phyloP scores from a whole-genome alignment of 2,329 filamentous ascomycete species.

The Microdochium trichocladiopsis region DNA sequence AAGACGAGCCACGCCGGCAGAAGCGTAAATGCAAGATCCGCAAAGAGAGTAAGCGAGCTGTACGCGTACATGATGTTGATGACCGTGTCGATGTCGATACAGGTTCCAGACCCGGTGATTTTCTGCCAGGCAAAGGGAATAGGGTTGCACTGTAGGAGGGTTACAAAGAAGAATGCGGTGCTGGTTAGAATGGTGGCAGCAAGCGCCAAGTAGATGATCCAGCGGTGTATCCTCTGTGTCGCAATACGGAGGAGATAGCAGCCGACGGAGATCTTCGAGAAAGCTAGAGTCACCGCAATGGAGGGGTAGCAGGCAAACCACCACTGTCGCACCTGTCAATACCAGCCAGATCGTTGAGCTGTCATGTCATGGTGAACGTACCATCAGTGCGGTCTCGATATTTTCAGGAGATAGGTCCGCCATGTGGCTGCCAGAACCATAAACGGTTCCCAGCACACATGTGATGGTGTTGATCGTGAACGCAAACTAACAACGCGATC shows the following conservation, averaged over 20 bases:
- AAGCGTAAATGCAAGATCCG: slow-evolving; percentile 40
- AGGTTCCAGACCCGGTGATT: slow-evolving; percentile 25
- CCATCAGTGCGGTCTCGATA: neutral
- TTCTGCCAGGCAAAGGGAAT: slow-evolving; percentile 40
- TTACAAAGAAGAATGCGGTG: slow-evolving; percentile 34
- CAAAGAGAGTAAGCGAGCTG: slow-evolving; percentile 33
- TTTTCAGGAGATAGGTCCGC: neutral
- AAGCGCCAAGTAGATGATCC: slow-evolving; percentile 23
- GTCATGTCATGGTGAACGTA: no score
- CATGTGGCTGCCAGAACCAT: neutral
- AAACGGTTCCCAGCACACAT: neutral
- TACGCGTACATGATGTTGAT: slow-evolving; percentile 35
- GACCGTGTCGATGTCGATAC: slow-evolving; percentile 30
- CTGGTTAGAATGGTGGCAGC: slow-evolving; percentile 27
- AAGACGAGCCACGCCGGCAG: slow-evolving; percentile 44
- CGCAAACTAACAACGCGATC: neutral
- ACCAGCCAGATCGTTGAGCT: no score
- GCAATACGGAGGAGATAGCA: slow-evolving; percentile 32
- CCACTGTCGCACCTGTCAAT: no score
- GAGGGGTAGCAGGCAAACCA: neutral
- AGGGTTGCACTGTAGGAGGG: slow-evolving; percentile 42
- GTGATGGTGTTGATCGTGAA: neutral
- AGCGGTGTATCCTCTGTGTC: slow-evolving; percentile 20
- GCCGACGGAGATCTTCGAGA: slow-evolving; percentile 21
- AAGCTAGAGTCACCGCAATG: neutral